Evolutionary conservation across 1,139 yeast species (phyloP).

Genomic region (Scheffersomyces illinoinensis): DNA sequence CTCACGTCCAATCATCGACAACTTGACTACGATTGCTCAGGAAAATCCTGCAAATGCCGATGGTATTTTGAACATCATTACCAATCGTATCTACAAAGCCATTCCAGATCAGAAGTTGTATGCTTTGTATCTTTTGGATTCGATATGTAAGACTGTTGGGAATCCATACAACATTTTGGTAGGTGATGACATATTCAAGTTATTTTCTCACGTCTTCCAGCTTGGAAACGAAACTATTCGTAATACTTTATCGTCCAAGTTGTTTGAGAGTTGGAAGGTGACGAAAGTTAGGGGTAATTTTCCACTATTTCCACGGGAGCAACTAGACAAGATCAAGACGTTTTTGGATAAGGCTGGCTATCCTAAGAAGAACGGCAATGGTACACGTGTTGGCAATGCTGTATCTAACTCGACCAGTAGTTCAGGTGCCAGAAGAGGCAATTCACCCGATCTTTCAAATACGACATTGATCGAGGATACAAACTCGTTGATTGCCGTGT

Average conservation of each 20-base stretch:
- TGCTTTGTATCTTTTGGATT: slow-evolving; percentile 81
- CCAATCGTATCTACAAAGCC: slow-evolving; percentile 53
- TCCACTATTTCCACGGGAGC: slow-evolving; percentile 73
- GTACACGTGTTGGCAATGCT: slow-evolving; percentile 3
- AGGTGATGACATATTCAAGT: slow-evolving; percentile 62
- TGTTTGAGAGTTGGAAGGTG: slow-evolving; percentile 85
- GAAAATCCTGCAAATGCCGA: slow-evolving; percentile 79
- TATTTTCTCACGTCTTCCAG: slow-evolving; percentile 77
- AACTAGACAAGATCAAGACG: slow-evolving; percentile 69
- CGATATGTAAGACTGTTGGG: slow-evolving; percentile 91
- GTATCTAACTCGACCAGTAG: background rate
- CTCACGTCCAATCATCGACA: slow-evolving; percentile 86
- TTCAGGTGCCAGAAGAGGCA: background rate
- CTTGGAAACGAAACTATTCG: slow-evolving; percentile 76
- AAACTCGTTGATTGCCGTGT: slow-evolving; percentile 40
- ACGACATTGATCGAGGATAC: slow-evolving; percentile 43
- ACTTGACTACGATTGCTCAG: slow-evolving; percentile 82
- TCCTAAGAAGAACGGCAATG: slow-evolving; percentile 4
- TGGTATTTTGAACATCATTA: slow-evolving; percentile 73
- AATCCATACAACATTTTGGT: slow-evolving; percentile 80
- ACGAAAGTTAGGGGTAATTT: slow-evolving; percentile 54
- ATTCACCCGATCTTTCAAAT: slow-evolving; percentile 20
- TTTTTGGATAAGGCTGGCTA: slow-evolving; percentile 57
- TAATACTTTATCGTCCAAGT: slow-evolving; percentile 60
- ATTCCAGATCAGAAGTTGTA: slow-evolving; percentile 82